Base-by-base conservation (phyloP, 331 rosid genomes). In the Dryas integrifolia region DNA sequence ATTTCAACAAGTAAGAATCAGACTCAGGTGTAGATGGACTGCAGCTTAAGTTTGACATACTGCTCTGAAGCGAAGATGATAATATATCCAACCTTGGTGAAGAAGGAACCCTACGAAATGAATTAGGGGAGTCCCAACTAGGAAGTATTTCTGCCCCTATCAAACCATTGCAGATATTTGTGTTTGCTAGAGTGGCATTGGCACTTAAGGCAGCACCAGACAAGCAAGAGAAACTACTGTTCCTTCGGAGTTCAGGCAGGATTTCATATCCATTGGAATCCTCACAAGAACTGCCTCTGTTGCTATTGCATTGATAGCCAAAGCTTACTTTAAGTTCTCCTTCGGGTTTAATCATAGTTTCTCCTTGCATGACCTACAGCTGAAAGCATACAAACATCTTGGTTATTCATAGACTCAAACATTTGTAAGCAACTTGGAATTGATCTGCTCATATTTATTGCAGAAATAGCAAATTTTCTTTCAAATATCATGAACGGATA, bases 201-300 rank as follows among this genome's bases (percentile, higher is more conserved):
- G 98, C 99, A 72, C 99, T 87, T 80, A 95, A 82, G 58, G 98
- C 99, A 49, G 98, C 99, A 40, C 99, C 99, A 46, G 97, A 95
- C 79, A 95, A 88, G 87, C 99, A 95, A 78, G 97, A 88, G 85
- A 95, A 95, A 73, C 99, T 92, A 79, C 98, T 88, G 62, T 90
- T 79, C 83, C 88, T 87, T 63, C 68, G 90, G 48, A 95, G 78
- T 77, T 79, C 84, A 35, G 96, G 86, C 47, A 74, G 69, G 69
- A 51, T 65, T 62, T 82, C 80, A 76, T 60, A 74, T 73, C 81
- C 83, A 60, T 53, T 58, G 15, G 81, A 52, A 70, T 78, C 73
- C 74, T 77, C 88, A 58, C 68, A 62, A 77, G 88, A 79, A 50
- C 69, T 69, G 66, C 73, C 83, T 81, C 73, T 74, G 69, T 82